A percentile compares a stretch with the other conserved stretches of the same genome.
phyloP scores from a whole-genome alignment of 2,329 filamentous ascomycete species.

The Calycina herbarum region DNA sequence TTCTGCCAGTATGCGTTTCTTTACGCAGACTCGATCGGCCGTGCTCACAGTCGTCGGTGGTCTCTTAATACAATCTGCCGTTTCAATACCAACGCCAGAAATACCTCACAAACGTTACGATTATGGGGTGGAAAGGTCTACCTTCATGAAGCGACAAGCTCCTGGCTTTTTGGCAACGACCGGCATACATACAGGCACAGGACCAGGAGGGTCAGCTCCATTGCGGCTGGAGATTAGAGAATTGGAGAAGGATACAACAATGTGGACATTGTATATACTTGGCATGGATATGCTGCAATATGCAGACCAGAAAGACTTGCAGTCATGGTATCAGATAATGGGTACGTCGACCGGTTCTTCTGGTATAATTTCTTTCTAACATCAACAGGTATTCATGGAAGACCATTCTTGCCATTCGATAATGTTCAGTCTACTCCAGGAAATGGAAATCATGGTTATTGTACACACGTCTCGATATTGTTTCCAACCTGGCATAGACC shows the following conservation, averaged over 20 bases:
- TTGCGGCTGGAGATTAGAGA: conserved; percentile 31
- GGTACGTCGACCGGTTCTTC: conserved; percentile 20
- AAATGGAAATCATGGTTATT: conserved; percentile 30
- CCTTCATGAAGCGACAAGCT: conserved; percentile 23
- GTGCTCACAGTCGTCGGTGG: neutral
- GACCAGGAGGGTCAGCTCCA: conserved; percentile 26
- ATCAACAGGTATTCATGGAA: conserved; percentile 32
- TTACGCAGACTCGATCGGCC: neutral
- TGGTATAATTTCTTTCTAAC: neutral
- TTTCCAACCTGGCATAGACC: conserved; percentile 53
- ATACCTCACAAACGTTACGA: conserved; percentile 23
- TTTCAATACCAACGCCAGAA: conserved; percentile 9
- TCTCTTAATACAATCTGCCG: conserved; percentile 7
- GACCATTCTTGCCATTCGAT: conserved; percentile 31
- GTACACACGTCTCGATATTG: conserved; percentile 33
- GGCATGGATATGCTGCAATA: conserved; percentile 33
- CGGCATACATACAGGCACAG: conserved; percentile 23
- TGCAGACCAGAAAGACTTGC: conserved; percentile 25
- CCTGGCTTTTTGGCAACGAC: conserved; percentile 19
- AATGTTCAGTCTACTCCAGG: conserved; percentile 23
- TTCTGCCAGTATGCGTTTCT: conserved; percentile 6
- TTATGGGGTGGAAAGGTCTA: conserved; percentile 23
- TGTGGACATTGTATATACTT: conserved; percentile 35
- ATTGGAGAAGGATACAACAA: conserved; percentile 27
- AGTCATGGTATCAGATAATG: conserved; percentile 34